A percentile compares a stretch with the other conserved stretches of the same genome.
phyloP scores from a whole-genome alignment of 306 rosid genomes.

The Castanopsis chinensis region DNA sequence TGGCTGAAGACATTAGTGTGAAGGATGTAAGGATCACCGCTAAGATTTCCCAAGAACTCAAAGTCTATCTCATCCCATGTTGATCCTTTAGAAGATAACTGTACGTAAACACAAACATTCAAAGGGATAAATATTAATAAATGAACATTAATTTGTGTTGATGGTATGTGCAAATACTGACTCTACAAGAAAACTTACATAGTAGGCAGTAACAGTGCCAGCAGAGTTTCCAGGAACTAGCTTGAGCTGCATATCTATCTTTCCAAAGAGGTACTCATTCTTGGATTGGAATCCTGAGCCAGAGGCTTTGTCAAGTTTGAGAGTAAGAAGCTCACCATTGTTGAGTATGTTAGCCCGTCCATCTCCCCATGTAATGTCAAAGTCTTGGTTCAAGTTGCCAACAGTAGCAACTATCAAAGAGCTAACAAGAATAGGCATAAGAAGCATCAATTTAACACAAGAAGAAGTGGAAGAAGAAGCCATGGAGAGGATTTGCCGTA shows the following conservation, averaged over 20 bases:
- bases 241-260: constrained; percentile 48
- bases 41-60: constrained; percentile 58
- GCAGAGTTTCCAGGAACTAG: constrained; percentile 68
- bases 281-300: constrained; percentile 49
- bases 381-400: constrained; percentile 22
- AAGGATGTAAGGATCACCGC: constrained; percentile 74
- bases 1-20: constrained; percentile 69
- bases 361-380: constrained; percentile 46
- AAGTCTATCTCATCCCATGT: constrained; percentile 73
- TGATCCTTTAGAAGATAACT: constrained; percentile 41
- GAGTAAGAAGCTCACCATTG: constrained; percentile 48
- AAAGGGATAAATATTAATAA: neutral
- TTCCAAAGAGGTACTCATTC: constrained; percentile 37
- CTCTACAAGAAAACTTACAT: constrained; percentile 8
- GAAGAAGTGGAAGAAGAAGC: neutral
- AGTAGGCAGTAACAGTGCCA: constrained; percentile 55
- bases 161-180: neutral
- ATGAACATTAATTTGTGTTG: neutral
- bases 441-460: neutral
- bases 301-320: constrained; percentile 42
- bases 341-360: constrained; percentile 53
- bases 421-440: neutral
- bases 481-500: neutral
- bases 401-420: neutral
- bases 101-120: neutral